These are phyloP conservation scores for Blastobotrys petasosporus DNA, from an alignment of 1,139 yeast species.

Conservation along the genomic window DNA sequence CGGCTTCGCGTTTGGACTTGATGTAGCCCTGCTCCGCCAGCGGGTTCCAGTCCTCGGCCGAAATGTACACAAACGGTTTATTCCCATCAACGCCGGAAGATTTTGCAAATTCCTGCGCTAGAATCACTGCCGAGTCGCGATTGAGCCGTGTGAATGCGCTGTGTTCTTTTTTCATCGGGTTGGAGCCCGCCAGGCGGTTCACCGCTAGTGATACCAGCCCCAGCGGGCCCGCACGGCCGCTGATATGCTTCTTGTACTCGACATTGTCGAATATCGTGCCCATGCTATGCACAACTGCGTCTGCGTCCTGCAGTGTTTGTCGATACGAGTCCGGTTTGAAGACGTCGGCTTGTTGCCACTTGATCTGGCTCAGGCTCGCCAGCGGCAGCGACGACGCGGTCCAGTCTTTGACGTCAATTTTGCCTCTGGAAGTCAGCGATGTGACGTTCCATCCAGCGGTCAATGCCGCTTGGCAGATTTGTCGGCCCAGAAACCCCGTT, in stretches of 20 bases:
- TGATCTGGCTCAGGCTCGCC: constrained; percentile 53
- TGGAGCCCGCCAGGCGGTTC: constrained; percentile 9
- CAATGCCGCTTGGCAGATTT: constrained; percentile 67
- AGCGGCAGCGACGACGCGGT: constrained; percentile 24
- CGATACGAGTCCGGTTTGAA: constrained; percentile 56
- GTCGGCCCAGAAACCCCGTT: constrained; percentile 69
- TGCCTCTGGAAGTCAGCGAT: constrained; percentile 44
- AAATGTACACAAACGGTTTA: constrained; percentile 61
- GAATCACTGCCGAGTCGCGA: constrained; percentile 58
- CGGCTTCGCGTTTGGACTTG: constrained; percentile 72
- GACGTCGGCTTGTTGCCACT: constrained; percentile 64
- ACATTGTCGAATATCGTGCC: constrained; percentile 67
- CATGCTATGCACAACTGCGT: constrained; percentile 75
- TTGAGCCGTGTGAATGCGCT: constrained; percentile 58
- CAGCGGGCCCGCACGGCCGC: constrained; percentile 12
- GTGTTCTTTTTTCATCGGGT: constrained; percentile 25
- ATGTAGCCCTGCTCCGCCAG: constrained; percentile 66
- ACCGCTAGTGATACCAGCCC: neutral
- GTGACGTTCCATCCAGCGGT: constrained; percentile 58
- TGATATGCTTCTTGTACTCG: constrained; percentile 50
- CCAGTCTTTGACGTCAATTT: constrained; percentile 21
- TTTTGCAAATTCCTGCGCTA: constrained; percentile 52
- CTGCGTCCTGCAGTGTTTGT: constrained; percentile 42
- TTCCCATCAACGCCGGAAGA: constrained; percentile 5
- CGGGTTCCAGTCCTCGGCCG: constrained; percentile 68